Evolutionary conservation across 306 rosid genomes (phyloP).

Genomic region (Cicer yamashitae): DNA sequence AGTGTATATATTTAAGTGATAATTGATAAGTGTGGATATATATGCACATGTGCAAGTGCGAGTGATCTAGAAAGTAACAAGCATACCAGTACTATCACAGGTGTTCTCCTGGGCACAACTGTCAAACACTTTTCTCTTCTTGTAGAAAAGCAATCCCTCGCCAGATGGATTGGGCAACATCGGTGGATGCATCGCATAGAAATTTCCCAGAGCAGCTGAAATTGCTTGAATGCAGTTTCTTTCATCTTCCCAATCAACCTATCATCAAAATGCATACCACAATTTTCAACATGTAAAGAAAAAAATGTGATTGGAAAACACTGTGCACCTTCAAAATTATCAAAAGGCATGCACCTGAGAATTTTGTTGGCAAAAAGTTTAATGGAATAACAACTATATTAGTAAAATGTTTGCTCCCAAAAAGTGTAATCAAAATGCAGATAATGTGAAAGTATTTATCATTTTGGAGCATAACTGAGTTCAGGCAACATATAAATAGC

Average conservation of each 20-base stretch:
- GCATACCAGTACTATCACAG: slow-evolving; percentile 54
- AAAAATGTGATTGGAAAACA: slow-evolving; percentile 23
- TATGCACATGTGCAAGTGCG: neutral
- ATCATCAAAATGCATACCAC: slow-evolving; percentile 37
- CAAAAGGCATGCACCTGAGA: slow-evolving; percentile 16
- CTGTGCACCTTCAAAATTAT: slow-evolving; percentile 23
- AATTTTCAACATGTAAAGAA: slow-evolving; percentile 17
- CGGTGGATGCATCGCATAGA: slow-evolving; percentile 94
- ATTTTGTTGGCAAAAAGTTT: slow-evolving; percentile 12
- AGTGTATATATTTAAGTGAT: neutral
- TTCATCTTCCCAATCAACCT: slow-evolving; percentile 94
- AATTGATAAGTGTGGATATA: slow-evolving; percentile 15
- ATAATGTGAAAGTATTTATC: slow-evolving; percentile 16
- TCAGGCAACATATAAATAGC: slow-evolving; percentile 31
- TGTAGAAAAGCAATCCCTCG: slow-evolving; percentile 69
- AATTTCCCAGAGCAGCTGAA: slow-evolving; percentile 86
- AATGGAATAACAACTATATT: slow-evolving; percentile 34
- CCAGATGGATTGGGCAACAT: slow-evolving; percentile 90
- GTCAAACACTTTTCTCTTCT: slow-evolving; percentile 55
- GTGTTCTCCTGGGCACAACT: slow-evolving; percentile 47
- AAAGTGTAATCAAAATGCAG: slow-evolving; percentile 19
- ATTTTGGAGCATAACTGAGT: slow-evolving; percentile 25
- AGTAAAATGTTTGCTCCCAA: slow-evolving; percentile 23
- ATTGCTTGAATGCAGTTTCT: slow-evolving; percentile 72
- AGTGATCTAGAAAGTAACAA: slow-evolving; percentile 33